phyloP scores from a whole-genome alignment of 225 moss, liverwort and hornwort genomes.

The Sphagnum contortum region DNA sequence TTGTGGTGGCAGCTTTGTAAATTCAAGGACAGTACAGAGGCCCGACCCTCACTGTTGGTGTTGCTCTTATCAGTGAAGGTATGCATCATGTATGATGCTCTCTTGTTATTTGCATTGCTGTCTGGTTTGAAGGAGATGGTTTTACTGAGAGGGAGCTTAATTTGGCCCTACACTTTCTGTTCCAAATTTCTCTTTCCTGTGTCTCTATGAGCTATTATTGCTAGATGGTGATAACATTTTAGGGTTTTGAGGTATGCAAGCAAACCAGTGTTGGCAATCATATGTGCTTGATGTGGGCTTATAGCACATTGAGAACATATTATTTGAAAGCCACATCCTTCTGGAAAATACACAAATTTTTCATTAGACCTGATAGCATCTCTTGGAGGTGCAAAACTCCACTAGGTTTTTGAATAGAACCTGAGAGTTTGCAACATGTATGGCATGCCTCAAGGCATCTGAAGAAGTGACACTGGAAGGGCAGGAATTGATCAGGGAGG shows the following conservation, averaged over 20 bases:
- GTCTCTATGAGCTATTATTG: not conserved
- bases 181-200: not conserved
- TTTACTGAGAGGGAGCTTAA: not conserved
- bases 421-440: no score
- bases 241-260: no score
- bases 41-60: constrained; percentile 31
- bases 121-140: not conserved
- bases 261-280: not conserved
- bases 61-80: constrained; percentile 59
- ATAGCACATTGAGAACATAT: no score
- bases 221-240: not conserved
- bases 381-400: no score
- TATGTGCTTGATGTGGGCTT: not conserved
- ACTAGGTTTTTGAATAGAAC: no score
- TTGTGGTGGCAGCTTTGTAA: constrained; percentile 26
- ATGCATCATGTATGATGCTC: not conserved
- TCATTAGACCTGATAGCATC: no score
- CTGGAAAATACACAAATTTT: no score
- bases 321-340: no score
- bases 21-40: constrained; percentile 27
- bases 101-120: not conserved
- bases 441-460: no score
- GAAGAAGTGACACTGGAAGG: no score
- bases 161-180: not conserved
- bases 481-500: no score